A percentile compares a stretch with the other conserved stretches of the same genome.
These are phyloP conservation scores for Epichloe uncinata DNA, from an alignment of 2,329 filamentous ascomycete species.

Conservation along the genomic window DNA sequence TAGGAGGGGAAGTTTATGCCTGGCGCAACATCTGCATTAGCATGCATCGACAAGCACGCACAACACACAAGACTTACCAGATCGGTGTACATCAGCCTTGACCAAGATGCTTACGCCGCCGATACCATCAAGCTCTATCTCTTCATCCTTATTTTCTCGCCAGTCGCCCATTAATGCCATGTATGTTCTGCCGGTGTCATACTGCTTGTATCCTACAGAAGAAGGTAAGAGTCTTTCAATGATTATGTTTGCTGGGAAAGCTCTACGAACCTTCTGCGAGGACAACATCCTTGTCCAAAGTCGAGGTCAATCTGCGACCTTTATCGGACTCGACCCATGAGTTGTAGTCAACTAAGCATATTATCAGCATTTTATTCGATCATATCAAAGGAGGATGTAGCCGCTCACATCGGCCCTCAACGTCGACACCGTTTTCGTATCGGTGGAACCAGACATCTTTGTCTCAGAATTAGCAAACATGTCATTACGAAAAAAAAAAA, in stretches of 20 bases:
- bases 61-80: conserved; percentile 43
- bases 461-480: conserved; percentile 13
- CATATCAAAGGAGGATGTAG: neutral
- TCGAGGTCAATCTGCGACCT: conserved; percentile 58
- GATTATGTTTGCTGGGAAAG: neutral
- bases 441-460: conserved; percentile 95
- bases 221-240: conserved; percentile 9
- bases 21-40: conserved; percentile 24
- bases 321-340: conserved; percentile 94
- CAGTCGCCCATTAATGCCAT: conserved; percentile 89
- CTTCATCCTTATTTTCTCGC: conserved; percentile 80
- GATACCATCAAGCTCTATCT: conserved; percentile 87
- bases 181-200: conserved; percentile 77
- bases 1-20: conserved; percentile 97
- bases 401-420: conserved; percentile 81
- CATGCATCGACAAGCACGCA: neutral
- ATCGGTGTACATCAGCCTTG: conserved; percentile 93
- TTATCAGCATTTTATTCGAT: conserved; percentile 4
- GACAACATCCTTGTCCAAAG: conserved; percentile 65
- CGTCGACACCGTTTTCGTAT: conserved; percentile 66
- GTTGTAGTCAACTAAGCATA: conserved; percentile 80
- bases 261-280: conserved; percentile 65
- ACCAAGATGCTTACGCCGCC: conserved; percentile 96
- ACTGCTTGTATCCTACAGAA: conserved; percentile 74
- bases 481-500: no score